These are phyloP conservation scores for Mucor piriformis DNA, from an alignment of 371 early-diverging fungal genomes.

Conservation along the genomic window DNA sequence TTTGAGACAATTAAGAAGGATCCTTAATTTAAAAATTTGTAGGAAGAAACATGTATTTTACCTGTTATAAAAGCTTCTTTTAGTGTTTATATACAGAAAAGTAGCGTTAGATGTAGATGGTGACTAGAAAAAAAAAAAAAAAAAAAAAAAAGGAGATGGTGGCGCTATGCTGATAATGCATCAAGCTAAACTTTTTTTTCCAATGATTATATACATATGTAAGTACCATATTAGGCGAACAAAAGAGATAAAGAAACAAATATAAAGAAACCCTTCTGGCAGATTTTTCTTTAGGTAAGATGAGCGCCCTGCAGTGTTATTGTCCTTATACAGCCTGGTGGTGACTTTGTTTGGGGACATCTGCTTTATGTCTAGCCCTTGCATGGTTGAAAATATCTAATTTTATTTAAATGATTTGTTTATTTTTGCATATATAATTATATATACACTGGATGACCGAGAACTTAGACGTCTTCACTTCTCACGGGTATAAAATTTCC, in stretches of 20 bases:
- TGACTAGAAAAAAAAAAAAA: too few species aligned
- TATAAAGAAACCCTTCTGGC: constrained; percentile 12
- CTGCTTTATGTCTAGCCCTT: too few species aligned
- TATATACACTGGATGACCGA: neutral
- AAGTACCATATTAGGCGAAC: constrained; percentile 28
- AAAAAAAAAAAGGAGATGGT: too few species aligned
- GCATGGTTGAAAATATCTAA: too few species aligned
- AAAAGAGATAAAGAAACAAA: constrained; percentile 19
- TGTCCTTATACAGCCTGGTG: too few species aligned
- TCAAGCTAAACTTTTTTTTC: neutral
- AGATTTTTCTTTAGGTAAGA: neutral
- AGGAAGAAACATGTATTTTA: neutral
- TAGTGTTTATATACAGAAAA: neutral
- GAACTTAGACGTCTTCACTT: constrained; percentile 15
- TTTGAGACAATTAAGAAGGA: neutral
- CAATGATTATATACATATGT: neutral
- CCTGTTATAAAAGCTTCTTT: constrained; percentile 1
- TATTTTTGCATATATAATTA: neutral
- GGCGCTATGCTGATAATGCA: too few species aligned
- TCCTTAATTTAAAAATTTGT: neutral
- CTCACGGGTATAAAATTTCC: constrained; percentile 19
- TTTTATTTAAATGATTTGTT: neutral
- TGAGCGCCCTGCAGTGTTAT: neutral
- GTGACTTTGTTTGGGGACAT: too few species aligned
- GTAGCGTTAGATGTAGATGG: neutral